Evolutionary conservation across 164 flowering plant genomes (phyloP).

Genomic region (Stephania cephalantha): DNA sequence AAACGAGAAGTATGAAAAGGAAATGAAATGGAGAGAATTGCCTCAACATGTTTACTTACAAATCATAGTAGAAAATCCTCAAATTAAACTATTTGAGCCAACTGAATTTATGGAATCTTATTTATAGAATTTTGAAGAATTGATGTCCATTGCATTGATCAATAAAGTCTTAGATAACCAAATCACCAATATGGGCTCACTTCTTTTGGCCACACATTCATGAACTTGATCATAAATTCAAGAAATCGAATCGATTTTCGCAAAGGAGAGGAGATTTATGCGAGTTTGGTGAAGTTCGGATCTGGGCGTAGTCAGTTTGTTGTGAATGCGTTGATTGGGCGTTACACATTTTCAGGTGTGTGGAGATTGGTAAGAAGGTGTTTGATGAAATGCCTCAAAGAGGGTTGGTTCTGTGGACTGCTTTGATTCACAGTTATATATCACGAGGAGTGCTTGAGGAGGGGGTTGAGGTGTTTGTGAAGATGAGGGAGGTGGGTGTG

Average conservation of each 20-base stretch:
- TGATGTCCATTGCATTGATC: slow-evolving; percentile 18
- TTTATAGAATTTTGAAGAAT: background rate
- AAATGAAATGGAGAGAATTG: too few relatives aligned
- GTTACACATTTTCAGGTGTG: slow-evolving; percentile 11
- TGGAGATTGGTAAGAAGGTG: slow-evolving; percentile 16
- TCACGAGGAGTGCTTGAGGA: slow-evolving; percentile 13
- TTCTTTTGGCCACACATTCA: slow-evolving; percentile 22
- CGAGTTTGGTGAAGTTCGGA: slow-evolving; percentile 23
- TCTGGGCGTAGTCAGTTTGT: slow-evolving; percentile 18
- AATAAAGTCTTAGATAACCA: slow-evolving; percentile 6
- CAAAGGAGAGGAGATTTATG: slow-evolving; percentile 20
- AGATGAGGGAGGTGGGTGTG: slow-evolving; percentile 19
- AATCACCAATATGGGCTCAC: background rate
- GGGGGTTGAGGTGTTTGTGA: slow-evolving; percentile 23
- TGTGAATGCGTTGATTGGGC: slow-evolving; percentile 16
- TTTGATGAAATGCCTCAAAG: slow-evolving; percentile 26
- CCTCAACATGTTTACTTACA: too few relatives aligned
- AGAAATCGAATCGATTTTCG: background rate
- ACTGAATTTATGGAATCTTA: background rate
- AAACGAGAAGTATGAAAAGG: too few relatives aligned
- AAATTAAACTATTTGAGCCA: background rate
- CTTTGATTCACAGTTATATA: slow-evolving; percentile 24
- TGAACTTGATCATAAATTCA: slow-evolving; percentile 20
- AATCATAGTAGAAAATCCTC: too few relatives aligned
- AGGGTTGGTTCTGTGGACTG: slow-evolving; percentile 24